Evolutionary conservation across 1,284 basidiomycete species (phyloP), one percentile per base, ranked within the genome.

Genomic region (Apiotrichum brassicae): DNA sequence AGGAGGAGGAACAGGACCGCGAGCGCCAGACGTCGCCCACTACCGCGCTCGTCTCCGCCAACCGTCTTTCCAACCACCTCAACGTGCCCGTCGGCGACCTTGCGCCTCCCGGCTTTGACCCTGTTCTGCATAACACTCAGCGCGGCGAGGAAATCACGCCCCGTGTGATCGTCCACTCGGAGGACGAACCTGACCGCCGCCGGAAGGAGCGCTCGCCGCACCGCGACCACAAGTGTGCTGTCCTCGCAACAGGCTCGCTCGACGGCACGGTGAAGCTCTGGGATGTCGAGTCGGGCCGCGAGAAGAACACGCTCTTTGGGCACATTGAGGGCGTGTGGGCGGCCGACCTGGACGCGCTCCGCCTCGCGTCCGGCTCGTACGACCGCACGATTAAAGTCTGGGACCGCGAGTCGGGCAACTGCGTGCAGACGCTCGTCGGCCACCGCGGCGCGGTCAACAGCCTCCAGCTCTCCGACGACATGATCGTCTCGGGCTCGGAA

Each of bases 191-290:
- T 20, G 36, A 35, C 16, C 24, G 48, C 40, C 11, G 28, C 22
- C 23, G 43, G 23, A 42, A 34, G 25, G 54, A 54, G 32, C 48
- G 43, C n/a, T 54, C 53, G n/a, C 49, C 54, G 30, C 51, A 53
- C n/a, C 49, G 53, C 18, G 65, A 60, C 20, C 63, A 68, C 43
- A 72, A 71, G 62, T 64, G 71, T 49, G 84, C 89, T 3, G 76
- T 94, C 14, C 79, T 98, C 48, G 82, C 95, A 51, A 90, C 89
- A 0, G 93, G 92, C 6, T 87, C 86, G 61, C 77, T 97, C 55
- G 94, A 98, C 71, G 97, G 97, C 68, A 97, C 92, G 14, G 85
- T 98, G 75, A 92, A 91, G 71, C 66, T 94, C 16, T 99, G 95
- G 95, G 92, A 97, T 65, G 83, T 97, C 36, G 88, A 94, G 59